These are phyloP conservation scores for Iris macrosiphon DNA, from an alignment of 106 monocot species.

Conservation along the genomic window DNA sequence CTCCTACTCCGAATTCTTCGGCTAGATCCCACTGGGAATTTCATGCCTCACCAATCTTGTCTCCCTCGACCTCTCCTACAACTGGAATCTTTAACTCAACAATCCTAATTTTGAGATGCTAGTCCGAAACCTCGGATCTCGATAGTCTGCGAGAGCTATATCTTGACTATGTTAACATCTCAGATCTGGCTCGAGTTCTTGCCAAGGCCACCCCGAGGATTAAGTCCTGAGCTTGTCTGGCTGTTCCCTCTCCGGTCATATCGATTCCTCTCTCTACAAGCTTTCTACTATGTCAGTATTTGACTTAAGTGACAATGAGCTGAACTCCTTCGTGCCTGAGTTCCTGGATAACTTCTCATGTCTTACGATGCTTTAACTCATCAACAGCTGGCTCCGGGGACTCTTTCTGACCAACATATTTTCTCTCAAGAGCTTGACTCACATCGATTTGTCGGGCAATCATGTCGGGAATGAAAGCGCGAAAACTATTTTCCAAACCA, in stretches of 20 bases:
- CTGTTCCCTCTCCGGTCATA: slow-evolving; percentile 33
- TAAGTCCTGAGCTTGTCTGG: slow-evolving; percentile 30
- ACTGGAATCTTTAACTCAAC: too few species aligned
- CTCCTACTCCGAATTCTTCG: slow-evolving; percentile 34
- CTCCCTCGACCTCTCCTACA: too few species aligned
- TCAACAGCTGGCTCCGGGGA: slow-evolving; percentile 25
- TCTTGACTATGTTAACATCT: slow-evolving; percentile 27
- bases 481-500: too few species aligned
- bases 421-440: slow-evolving; percentile 17
- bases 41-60: slow-evolving; percentile 18
- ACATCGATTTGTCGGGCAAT: slow-evolving; percentile 38
- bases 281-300: slow-evolving; percentile 21
- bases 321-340: slow-evolving; percentile 18
- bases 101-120: too few species aligned
- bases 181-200: slow-evolving; percentile 20
- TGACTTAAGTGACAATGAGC: slow-evolving; percentile 24
- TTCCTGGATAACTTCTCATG: slow-evolving; percentile 29
- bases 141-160: slow-evolving; percentile 8
- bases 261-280: slow-evolving; percentile 15
- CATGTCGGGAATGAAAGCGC: too few species aligned
- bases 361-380: slow-evolving; percentile 23
- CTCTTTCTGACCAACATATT: too few species aligned
- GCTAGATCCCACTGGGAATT: too few species aligned
- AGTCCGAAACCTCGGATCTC: slow-evolving; percentile 22
- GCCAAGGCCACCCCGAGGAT: slow-evolving; percentile 24